Conservation (phyloP, 2,329 filamentous ascomycete species). For the Pseudocercospora vitis region DNA sequence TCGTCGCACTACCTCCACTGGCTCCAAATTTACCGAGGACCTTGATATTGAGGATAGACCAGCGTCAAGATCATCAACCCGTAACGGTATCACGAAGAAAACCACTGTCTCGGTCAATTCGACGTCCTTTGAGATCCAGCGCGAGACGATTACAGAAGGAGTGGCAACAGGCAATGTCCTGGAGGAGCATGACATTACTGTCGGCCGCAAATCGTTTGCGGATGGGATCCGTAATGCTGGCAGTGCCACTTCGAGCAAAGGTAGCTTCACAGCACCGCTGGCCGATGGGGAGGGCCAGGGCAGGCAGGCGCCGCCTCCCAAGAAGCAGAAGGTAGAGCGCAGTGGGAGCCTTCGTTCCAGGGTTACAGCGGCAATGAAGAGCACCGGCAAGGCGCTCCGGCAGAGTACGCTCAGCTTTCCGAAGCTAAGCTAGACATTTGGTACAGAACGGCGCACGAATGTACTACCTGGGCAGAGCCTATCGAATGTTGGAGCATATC, state of each 20-base stretch:
- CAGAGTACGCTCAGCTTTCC: constrained; percentile 23
- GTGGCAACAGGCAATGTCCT: constrained; percentile 3
- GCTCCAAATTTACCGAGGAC: constrained; percentile 26
- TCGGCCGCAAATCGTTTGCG: constrained; percentile 4
- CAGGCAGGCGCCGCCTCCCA: not conserved
- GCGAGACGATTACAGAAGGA: constrained; percentile 16
- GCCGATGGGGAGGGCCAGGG: constrained; percentile 6
- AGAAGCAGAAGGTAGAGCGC: constrained; percentile 12
- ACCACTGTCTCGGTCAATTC: constrained; percentile 22
- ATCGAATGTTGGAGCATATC: not conserved
- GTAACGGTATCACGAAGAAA: constrained; percentile 19
- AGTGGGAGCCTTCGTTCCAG: constrained; percentile 17
- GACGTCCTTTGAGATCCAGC: constrained; percentile 17
- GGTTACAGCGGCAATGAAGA: constrained; percentile 17
- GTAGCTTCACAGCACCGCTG: constrained; percentile 2
- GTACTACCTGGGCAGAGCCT: not conserved
- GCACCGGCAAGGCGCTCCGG: constrained; percentile 13
- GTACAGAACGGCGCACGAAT: not conserved
- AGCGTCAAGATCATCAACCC: constrained; percentile 15
- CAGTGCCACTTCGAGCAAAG: constrained; percentile 13
- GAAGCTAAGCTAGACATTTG: constrained; percentile 3
- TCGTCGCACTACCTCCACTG: constrained; percentile 22
- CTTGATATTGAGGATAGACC: constrained; percentile 19
- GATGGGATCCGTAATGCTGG: constrained; percentile 11
- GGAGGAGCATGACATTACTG: constrained; percentile 14